These are phyloP conservation scores for Phlebiopsis gigantea DNA, from an alignment of 768 basidiomycete genomes.

Conservation along the genomic window DNA sequence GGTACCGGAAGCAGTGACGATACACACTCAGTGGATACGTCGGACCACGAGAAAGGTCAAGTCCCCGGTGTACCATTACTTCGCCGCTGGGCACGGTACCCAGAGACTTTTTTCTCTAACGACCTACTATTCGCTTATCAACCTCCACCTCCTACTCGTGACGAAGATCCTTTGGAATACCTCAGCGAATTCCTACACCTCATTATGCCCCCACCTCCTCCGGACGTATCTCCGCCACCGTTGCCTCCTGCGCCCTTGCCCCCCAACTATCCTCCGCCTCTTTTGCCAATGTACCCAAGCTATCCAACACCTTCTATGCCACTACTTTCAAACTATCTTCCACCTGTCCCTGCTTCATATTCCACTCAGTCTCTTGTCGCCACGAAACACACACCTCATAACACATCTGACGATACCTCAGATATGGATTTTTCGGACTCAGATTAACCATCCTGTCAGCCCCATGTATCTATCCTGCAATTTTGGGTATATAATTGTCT, in stretches of 20 bases:
- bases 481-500: background rate
- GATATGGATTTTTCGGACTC: constrained; percentile 34
- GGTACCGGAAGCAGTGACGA: background rate
- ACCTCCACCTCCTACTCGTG: constrained; percentile 28
- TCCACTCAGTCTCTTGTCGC: background rate
- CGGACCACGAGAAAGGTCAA: background rate
- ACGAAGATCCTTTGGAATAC: constrained; percentile 36
- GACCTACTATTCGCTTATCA: constrained; percentile 48
- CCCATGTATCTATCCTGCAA: background rate
- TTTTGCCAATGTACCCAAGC: too few species aligned
- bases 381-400: background rate
- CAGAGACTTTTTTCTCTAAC: constrained; percentile 53
- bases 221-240: background rate
- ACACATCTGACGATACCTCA: constrained; percentile 13
- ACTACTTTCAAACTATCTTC: constrained; percentile 19
- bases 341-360: constrained; percentile 9
- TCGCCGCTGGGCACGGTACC: constrained; percentile 60
- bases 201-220: background rate
- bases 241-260: constrained; percentile 12
- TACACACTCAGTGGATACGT: background rate
- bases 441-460: background rate
- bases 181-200: background rate
- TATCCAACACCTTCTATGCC: constrained; percentile 31
- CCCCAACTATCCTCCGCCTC: constrained; percentile 21
- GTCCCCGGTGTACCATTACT: background rate